A percentile compares a stretch with the other conserved stretches of the same genome.
These are phyloP conservation scores for Pseudocercospora fijiensis DNA, from an alignment of 2,329 filamentous ascomycete species.

Conservation along the genomic window DNA sequence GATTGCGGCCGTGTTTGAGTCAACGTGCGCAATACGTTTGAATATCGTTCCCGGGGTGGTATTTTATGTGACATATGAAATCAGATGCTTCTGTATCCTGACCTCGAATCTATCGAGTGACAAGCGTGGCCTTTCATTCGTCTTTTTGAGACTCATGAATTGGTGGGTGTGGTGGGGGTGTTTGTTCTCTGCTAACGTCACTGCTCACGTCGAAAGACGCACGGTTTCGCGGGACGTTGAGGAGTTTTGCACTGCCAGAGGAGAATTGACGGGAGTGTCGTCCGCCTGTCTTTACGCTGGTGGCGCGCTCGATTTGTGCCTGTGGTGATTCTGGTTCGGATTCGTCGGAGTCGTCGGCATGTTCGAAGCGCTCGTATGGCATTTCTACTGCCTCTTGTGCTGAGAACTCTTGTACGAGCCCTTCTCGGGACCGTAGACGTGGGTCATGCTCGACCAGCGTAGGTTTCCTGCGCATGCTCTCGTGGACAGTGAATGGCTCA, in stretches of 20 bases:
- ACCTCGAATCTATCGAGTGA: not conserved
- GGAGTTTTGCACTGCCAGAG: constrained; percentile 71
- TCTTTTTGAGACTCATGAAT: constrained; percentile 8
- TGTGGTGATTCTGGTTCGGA: constrained; percentile 23
- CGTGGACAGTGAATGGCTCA: constrained; percentile 42
- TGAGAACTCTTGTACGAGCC: constrained; percentile 55
- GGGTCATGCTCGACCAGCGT: constrained; percentile 63
- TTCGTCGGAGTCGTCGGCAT: constrained; percentile 25
- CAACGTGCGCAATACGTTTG: not conserved
- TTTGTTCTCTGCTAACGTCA: constrained; percentile 9
- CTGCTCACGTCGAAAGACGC: constrained; percentile 12
- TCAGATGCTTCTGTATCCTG: not conserved
- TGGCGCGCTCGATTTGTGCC: constrained; percentile 60
- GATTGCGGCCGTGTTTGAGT: not conserved
- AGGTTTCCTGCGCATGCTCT: constrained; percentile 56
- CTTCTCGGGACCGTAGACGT: constrained; percentile 62
- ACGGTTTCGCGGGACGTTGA: constrained; percentile 50
- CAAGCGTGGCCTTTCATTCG: not conserved
- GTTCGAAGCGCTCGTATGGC: constrained; percentile 25
- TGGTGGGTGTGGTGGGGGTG: constrained; percentile 13
- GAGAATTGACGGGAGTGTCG: constrained; percentile 69
- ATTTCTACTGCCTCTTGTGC: constrained; percentile 36
- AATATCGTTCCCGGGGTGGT: not conserved
- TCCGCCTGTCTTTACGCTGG: constrained; percentile 64
- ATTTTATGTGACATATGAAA: constrained; percentile 1